Evolutionary conservation across 2,329 filamentous ascomycete genomes (phyloP).

Genomic region (Cryphonectria parasitica): DNA sequence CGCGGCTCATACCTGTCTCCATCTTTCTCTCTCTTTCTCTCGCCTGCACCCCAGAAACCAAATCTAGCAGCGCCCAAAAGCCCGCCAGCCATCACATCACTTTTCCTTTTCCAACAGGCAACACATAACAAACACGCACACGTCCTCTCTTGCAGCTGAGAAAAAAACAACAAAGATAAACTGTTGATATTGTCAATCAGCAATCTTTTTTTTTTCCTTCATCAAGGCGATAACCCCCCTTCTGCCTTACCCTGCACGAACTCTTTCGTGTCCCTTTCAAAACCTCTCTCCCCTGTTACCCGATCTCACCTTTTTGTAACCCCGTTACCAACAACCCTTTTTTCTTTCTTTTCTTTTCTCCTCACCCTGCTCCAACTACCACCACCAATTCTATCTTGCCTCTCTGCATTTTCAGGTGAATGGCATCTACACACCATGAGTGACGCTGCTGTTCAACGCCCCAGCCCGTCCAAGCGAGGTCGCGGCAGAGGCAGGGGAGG

Average conservation of each 20-base stretch:
- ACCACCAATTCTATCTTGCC: neutral
- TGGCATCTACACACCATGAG: conserved; percentile 29
- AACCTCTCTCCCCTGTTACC: neutral
- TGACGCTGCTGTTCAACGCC: conserved; percentile 28
- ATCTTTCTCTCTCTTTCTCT: neutral
- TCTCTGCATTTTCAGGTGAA: conserved; percentile 10
- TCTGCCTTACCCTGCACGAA: conserved; percentile 10
- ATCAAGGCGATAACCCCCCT: conserved; percentile 2
- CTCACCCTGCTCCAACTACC: neutral
- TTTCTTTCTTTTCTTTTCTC: neutral
- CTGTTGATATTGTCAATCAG: neutral
- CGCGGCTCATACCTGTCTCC: neutral
- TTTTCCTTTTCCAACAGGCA: conserved; percentile 12
- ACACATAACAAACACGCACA: neutral
- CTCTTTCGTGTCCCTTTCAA: conserved; percentile 14
- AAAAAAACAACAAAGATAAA: neutral
- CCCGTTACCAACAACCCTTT: neutral
- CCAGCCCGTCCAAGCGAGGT: conserved; percentile 30
- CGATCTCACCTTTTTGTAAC: conserved; percentile 20
- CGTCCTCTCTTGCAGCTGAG: neutral
- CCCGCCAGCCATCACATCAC: conserved; percentile 22
- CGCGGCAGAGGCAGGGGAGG: conserved; percentile 26
- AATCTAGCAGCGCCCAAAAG: conserved; percentile 11
- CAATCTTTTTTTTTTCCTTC: neutral
- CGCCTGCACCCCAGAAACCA: conserved; percentile 5